Base-by-base conservation (phyloP, 2,329 filamentous ascomycete species). In the Clonostachys sp. region DNA sequence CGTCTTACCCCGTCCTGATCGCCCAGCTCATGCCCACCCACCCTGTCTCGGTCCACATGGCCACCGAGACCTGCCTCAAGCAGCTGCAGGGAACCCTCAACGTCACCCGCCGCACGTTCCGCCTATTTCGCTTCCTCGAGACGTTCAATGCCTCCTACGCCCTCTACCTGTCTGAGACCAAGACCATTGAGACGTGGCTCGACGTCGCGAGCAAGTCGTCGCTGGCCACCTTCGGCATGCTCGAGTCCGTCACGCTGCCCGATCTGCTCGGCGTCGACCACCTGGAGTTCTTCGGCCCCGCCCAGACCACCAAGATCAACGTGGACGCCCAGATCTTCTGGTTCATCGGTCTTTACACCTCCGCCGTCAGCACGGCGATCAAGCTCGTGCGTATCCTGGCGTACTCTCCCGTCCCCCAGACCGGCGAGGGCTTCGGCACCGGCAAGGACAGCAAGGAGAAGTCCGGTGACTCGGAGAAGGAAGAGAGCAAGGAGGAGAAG, bases 321-420 rank as follows among this genome's bases (percentile, higher is more conserved):
- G 51, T 75, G 18, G 83, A 89, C 64, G 80, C 78, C 1, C 81
- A 87, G 64, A 76, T 81, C 45, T 83, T 86, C 63, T 91, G 87
- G 87, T 78, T 89, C 52, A 78, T 83, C 38, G 76, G 77, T 0
- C 66, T 89, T 18, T 66, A 66, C 12, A 75, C 77, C 49, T 79
- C 75, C 1, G 64, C 80, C 0, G 40, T 75, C 4, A 57, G 70
- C 20, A 66, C 70, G 3, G 33, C 71, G 34, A 53, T 79, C 50
- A 63, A 70, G 50, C 58, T 80, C 38, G 48, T 66, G n/a, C 62
- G 60, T 41, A 51, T 70, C 12, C 50, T 67, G 33, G 63, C 63
- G 6, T 60, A 62, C 20, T 60, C 61, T 16, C 63, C 70, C 3
- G 64, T 67, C 9, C 63, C 70, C 8, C 53, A 54, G 46, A 47